These are phyloP conservation scores for Phytophthora syringae DNA, from an alignment of 352 stramenopile species.

Conservation along the genomic window DNA sequence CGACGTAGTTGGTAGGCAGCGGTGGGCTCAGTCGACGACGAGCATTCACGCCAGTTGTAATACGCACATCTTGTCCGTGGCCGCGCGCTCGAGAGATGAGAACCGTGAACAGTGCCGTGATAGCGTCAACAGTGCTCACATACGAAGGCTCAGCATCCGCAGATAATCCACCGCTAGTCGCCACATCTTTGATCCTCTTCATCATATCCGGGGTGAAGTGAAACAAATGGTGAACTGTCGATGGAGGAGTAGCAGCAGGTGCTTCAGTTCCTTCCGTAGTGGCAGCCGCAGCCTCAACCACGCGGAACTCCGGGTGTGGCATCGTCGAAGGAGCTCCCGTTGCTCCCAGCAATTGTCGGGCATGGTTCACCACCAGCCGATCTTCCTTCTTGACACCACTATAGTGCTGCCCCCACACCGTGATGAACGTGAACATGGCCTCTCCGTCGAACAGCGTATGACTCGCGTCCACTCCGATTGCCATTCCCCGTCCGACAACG, in stretches of 20 bases:
- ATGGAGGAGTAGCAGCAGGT: not conserved
- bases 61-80: constrained; percentile 46
- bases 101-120: constrained; percentile 56
- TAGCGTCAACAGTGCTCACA: constrained; percentile 59
- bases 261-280: not conserved
- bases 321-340: constrained; percentile 26
- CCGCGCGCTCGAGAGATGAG: constrained; percentile 56
- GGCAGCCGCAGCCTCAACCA: constrained; percentile 4
- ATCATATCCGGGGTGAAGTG: constrained; percentile 48
- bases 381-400: constrained; percentile 30
- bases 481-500: constrained; percentile 55
- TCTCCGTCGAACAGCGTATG: constrained; percentile 61
- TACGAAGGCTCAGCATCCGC: constrained; percentile 26
- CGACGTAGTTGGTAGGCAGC: constrained; percentile 50
- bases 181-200: constrained; percentile 43
- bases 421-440: constrained; percentile 65
- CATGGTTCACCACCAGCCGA: constrained; percentile 42
- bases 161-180: constrained; percentile 1
- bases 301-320: constrained; percentile 52
- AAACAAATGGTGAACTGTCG: constrained; percentile 46
- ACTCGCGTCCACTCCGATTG: constrained; percentile 45
- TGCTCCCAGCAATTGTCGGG: constrained; percentile 42
- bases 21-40: constrained; percentile 50
- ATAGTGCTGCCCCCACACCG: constrained; percentile 61
- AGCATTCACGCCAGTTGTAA: constrained; percentile 61